Base-by-base conservation (phyloP, 228 moss, liverwort and hornwort species). In the Sphagnum magellanicum region DNA sequence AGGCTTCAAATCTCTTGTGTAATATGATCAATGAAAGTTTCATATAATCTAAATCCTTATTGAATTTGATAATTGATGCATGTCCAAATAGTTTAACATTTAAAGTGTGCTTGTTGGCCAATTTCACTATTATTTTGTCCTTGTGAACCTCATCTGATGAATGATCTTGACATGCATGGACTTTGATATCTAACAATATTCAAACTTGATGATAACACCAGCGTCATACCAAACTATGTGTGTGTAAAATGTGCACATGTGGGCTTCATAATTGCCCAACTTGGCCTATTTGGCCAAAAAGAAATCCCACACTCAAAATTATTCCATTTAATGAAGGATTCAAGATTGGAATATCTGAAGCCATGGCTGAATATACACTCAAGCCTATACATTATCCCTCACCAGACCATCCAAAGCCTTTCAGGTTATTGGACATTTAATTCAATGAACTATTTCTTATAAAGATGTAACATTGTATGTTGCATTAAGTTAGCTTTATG, bases 251-350 rank as follows among this genome's bases (percentile, higher is more conserved):
- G 5, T 70, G 70, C 46, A 70, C 70, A 16, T 70, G 70, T 4
- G 70, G 70, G 62, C 61, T 46, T 6, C 61, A 70, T 32, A 70
- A 70, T 52, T 70, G 63, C 61, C 70, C 52, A 16, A 70, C 60
- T 49, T 70, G 70, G 70, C 70, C 63, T 0, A 61, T 63, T 15
- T 70, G 70, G 70, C 70, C 70, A 0, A 50, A 70, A 16, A 50
- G 16, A 4, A 7, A 70, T 32, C 50, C 70, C 50, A 50, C n/a
- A 50, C 50, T 61, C 17, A 70, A 70, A 12, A 50, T 70, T 15
- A 61, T 70, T 16, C 70, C 70, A 10, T 70, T 70, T 61, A 62
- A 70, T 46, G 70, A 70, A 46, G 70, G 70, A 50, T 70, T 49
- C 52, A 62, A 63, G 61, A 70, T 51, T 4, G 70, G 70, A 11